Conservation (phyloP, 352 stramenopile species). For the Globisporangium yorkense region DNA sequence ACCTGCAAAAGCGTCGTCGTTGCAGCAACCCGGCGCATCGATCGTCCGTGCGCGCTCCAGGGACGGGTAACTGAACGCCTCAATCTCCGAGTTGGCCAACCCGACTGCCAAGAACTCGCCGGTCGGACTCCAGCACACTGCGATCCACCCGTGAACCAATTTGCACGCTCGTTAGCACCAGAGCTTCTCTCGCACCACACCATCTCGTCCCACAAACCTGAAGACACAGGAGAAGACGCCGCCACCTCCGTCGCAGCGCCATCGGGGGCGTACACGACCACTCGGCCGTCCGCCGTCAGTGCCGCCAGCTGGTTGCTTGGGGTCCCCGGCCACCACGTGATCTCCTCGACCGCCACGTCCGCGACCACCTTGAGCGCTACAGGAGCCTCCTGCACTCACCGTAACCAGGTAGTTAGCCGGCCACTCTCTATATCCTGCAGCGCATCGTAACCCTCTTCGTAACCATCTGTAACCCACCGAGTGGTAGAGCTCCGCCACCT, state of each 20-base stretch:
- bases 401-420: background rate
- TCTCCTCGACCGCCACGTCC: conserved; percentile 35
- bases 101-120: conserved; percentile 42
- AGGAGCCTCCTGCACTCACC: conserved; percentile 18
- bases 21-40: conserved; percentile 28
- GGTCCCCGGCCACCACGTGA: conserved; percentile 35
- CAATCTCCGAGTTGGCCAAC: conserved; percentile 25
- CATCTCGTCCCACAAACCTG: conserved; percentile 10
- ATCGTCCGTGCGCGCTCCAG: conserved; percentile 30
- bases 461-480: conserved; percentile 19
- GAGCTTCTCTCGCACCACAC: no score
- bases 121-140: conserved; percentile 45
- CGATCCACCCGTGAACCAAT: background rate
- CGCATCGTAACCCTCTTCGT: background rate
- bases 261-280: conserved; percentile 25
- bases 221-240: conserved; percentile 18
- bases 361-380: conserved; percentile 31
- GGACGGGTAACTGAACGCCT: conserved; percentile 24
- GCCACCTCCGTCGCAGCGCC: conserved; percentile 2
- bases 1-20: conserved; percentile 28
- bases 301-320: conserved; percentile 24
- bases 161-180: background rate
- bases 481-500: conserved; percentile 47
- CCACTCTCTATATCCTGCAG: background rate
- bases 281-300: conserved; percentile 33